A percentile compares a stretch with the other conserved stretches of the same genome.
phyloP scores from a whole-genome alignment of 2,329 filamentous ascomycete species.

The Sporothrix luriei region DNA sequence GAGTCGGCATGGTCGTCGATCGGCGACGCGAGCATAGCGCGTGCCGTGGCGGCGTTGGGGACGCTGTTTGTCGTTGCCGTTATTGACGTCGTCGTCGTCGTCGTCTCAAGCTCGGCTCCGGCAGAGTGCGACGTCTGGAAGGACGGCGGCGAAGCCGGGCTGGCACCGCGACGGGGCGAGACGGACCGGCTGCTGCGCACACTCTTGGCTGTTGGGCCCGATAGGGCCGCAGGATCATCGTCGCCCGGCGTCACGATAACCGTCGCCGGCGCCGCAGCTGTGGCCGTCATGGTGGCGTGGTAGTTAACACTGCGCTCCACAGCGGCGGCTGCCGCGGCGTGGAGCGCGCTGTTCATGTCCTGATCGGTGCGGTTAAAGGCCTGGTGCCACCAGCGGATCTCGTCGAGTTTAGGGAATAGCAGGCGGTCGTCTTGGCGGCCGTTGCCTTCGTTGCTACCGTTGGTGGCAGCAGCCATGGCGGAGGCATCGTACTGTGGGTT shows the following conservation, averaged over 20 bases:
- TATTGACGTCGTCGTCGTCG: not conserved
- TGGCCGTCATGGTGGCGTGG: slow-evolving; percentile 35
- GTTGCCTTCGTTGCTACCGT: slow-evolving; percentile 69
- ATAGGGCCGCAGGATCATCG: slow-evolving; percentile 42
- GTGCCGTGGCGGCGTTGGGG: slow-evolving; percentile 30
- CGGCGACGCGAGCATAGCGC: slow-evolving; percentile 35
- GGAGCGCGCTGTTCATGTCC: slow-evolving; percentile 82
- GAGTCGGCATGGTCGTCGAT: not conserved
- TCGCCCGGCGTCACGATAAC: slow-evolving; percentile 48
- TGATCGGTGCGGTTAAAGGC: slow-evolving; percentile 81
- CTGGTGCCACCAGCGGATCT: slow-evolving; percentile 93
- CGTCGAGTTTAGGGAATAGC: slow-evolving; percentile 73
- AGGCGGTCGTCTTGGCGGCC: slow-evolving; percentile 78
- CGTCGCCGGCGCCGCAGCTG: slow-evolving; percentile 22
- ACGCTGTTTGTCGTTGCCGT: too few species aligned
- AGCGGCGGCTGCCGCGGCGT: slow-evolving; percentile 54
- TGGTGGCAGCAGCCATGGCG: not conserved
- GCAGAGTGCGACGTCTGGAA: slow-evolving; percentile 39
- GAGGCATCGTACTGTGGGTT: slow-evolving; percentile 74
- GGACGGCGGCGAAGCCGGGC: slow-evolving; percentile 44
- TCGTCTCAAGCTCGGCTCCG: slow-evolving; percentile 31
- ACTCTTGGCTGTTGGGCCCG: slow-evolving; percentile 24
- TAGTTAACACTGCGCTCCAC: slow-evolving; percentile 46
- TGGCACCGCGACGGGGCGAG: slow-evolving; percentile 41
- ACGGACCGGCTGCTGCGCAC: slow-evolving; percentile 33